A percentile compares a stretch with the other conserved stretches of the same genome.
Conservation (phyloP, 345 rosid species). For the Linum usitatissimum region DNA sequence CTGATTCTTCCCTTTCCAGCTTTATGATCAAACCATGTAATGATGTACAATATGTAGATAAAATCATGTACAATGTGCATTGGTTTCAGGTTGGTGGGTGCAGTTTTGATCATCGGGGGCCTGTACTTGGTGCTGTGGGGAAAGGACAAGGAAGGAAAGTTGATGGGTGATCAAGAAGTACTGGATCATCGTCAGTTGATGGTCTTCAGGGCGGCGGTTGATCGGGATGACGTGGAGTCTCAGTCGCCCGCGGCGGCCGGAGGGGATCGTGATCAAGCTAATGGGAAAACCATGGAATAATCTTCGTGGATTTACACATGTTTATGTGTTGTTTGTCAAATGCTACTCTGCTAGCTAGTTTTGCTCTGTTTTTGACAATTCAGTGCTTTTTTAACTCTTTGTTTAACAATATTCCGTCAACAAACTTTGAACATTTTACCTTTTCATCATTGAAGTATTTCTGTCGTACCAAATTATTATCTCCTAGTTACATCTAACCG, state of each 20-base stretch:
- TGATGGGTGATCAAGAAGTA: neutral
- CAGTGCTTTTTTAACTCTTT: too few relatives aligned
- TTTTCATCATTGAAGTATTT: too few relatives aligned
- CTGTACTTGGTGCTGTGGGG: constrained; percentile 85
- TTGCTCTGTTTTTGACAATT: too few relatives aligned
- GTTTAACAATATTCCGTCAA: too few relatives aligned
- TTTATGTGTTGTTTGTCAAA: neutral
- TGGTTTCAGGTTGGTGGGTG: constrained; percentile 49
- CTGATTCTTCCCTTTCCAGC: too few relatives aligned
- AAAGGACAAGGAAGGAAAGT: constrained; percentile 47
- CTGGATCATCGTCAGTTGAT: neutral
- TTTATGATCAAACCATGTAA: too few relatives aligned
- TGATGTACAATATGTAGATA: too few relatives aligned
- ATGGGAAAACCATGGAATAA: too few relatives aligned
- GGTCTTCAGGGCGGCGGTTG: neutral
- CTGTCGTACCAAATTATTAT: too few relatives aligned
- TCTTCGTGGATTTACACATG: neutral
- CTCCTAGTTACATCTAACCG: too few relatives aligned
- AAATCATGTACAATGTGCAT: too few relatives aligned
- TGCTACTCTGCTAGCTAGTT: neutral
- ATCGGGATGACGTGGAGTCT: constrained; percentile 23
- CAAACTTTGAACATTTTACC: too few relatives aligned
- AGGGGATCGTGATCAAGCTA: neutral
- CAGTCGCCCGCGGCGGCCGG: constrained; percentile 7
- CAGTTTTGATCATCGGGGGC: constrained; percentile 58